phyloP scores from a whole-genome alignment of 306 rosid genomes.

The Dalbergia cultrata region DNA sequence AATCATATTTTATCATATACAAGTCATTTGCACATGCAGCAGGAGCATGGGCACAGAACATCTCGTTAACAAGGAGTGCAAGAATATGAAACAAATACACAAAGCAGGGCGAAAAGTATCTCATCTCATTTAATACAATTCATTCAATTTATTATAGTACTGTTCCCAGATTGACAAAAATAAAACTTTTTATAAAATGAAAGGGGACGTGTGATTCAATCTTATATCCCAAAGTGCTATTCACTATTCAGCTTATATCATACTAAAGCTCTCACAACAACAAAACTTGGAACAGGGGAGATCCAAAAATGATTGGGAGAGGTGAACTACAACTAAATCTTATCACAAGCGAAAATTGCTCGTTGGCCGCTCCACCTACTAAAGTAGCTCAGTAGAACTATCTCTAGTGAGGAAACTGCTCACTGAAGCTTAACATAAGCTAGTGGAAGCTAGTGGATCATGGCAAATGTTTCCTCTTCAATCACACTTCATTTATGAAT shows the following conservation, averaged over 20 bases:
- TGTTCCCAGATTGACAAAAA: not conserved
- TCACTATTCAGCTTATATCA: not conserved
- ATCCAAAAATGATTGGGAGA: not conserved
- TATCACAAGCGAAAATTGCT: slow-evolving; percentile 39
- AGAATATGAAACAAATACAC: not conserved
- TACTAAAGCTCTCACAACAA: slow-evolving; percentile 24
- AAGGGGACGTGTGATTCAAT: not conserved
- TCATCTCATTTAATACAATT: not conserved
- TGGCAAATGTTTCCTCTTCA: slow-evolving; percentile 28
- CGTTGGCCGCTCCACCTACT: slow-evolving; percentile 1
- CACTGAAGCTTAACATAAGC: not conserved
- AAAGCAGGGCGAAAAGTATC: not conserved
- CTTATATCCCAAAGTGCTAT: not conserved
- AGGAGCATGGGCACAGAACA: not conserved
- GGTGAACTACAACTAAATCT: slow-evolving; percentile 15
- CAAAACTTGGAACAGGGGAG: not conserved
- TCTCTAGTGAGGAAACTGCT: slow-evolving; percentile 21
- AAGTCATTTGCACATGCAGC: not conserved
- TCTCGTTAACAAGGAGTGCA: not conserved
- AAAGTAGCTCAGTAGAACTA: slow-evolving; percentile 29
- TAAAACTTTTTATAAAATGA: not conserved
- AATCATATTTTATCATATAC: not conserved
- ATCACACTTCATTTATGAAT: not conserved
- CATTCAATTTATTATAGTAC: slow-evolving; percentile 35
- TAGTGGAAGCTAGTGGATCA: not conserved